Conservation (phyloP, 192 early-diverging fungal species). For the Coemansia sp. region DNA sequence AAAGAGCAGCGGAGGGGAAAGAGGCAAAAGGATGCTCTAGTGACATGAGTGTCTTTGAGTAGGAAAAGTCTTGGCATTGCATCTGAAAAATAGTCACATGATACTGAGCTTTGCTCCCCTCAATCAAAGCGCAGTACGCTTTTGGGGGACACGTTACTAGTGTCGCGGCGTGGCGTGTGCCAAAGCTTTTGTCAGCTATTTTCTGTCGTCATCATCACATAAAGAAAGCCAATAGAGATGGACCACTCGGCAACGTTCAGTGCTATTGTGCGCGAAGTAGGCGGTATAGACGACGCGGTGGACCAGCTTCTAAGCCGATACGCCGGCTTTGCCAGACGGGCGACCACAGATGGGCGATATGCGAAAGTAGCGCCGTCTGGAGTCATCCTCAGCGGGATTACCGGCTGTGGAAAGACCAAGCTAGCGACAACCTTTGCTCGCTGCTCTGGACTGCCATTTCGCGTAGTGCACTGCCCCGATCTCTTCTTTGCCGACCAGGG, state of each 20-base stretch:
- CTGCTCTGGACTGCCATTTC: conserved; percentile 16
- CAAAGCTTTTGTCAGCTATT: background rate
- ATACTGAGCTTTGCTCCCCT: background rate
- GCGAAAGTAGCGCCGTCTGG: conserved; percentile 17
- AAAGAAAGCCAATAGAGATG: background rate
- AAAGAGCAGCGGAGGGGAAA: conserved; percentile 1
- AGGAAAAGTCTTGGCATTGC: conserved; percentile 20
- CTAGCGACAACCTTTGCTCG: conserved; percentile 34
- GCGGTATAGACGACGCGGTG: conserved; percentile 40
- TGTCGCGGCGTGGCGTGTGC: background rate
- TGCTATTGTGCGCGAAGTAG: conserved; percentile 13
- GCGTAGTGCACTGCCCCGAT: conserved; percentile 41
- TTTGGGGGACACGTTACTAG: conserved; percentile 3
- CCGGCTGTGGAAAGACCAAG: conserved; percentile 45
- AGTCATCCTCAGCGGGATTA: conserved; percentile 42
- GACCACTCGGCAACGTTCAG: conserved; percentile 8
- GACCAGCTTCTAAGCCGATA: conserved; percentile 27
- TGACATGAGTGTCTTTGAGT: background rate
- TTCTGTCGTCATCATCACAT: background rate
- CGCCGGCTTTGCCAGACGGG: conserved; percentile 10
- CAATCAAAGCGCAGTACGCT: background rate
- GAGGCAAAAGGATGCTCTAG: background rate
- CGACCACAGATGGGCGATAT: background rate
- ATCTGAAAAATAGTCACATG: background rate
- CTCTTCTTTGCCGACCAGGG: conserved; percentile 47